Conservation (phyloP, 2,329 filamentous ascomycete genomes). For the Periconia macrospinosa region DNA sequence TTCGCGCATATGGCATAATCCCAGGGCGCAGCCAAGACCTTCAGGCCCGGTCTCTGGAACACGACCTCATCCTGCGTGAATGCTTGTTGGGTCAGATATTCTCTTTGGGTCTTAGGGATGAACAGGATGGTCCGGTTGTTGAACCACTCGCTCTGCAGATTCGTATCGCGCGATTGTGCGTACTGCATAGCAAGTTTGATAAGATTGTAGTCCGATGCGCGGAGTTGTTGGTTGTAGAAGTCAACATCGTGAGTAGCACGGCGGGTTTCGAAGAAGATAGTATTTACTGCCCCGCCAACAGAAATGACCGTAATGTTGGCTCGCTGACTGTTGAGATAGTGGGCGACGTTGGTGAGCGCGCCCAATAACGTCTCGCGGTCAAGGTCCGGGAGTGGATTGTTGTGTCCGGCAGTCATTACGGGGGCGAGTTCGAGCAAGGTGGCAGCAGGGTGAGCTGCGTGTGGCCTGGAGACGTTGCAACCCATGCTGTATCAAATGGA, state of each 20-base stretch:
- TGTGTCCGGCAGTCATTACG: not conserved
- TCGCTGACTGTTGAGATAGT: not conserved
- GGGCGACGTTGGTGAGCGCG: not conserved
- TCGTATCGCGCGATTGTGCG: not conserved
- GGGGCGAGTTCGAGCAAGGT: not conserved
- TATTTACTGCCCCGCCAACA: not conserved
- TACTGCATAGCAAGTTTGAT: not conserved
- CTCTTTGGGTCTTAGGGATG: not conserved
- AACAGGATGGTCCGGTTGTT: constrained; percentile 1
- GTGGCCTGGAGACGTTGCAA: not conserved
- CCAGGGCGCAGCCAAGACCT: not conserved
- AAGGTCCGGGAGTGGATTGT: not conserved
- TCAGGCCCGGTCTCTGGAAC: not conserved
- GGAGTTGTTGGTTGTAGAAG: not conserved
- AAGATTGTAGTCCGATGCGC: not conserved
- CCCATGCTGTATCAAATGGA: not conserved
- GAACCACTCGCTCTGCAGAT: not conserved
- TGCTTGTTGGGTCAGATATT: not conserved
- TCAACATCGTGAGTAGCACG: not conserved
- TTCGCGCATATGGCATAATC: not conserved
- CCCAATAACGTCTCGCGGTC: not conserved
- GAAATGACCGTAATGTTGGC: not conserved
- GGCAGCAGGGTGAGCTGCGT: not conserved
- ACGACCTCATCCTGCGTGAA: not conserved
- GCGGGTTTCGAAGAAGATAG: not conserved